Evolutionary conservation across 306 rosid species (phyloP).

Genomic region (Dryas octopetala): DNA sequence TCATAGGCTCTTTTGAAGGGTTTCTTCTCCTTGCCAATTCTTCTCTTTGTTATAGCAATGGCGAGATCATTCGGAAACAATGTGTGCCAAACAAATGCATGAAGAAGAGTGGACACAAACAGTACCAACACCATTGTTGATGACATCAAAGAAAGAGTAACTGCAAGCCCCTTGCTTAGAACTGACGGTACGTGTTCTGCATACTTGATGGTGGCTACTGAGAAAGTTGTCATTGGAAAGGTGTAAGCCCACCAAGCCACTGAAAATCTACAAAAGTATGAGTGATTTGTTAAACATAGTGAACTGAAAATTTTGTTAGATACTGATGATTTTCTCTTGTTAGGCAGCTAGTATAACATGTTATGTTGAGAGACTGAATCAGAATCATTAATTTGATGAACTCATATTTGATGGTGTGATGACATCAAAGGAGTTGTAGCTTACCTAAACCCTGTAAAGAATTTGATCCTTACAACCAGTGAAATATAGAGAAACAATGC

Average conservation of each 20-base stretch:
- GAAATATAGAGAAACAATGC: conserved; percentile 74
- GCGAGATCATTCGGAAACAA: conserved; percentile 87
- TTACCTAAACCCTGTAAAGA: conserved; percentile 88
- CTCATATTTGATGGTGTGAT: background rate
- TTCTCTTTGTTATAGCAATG: conserved; percentile 71
- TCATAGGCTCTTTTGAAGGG: conserved; percentile 69
- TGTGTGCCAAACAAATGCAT: conserved; percentile 72
- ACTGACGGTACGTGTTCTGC: conserved; percentile 74
- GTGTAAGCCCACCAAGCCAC: conserved; percentile 96
- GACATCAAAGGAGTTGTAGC: background rate
- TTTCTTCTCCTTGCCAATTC: conserved; percentile 56
- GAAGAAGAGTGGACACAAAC: conserved; percentile 74
- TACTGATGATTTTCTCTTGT: background rate
- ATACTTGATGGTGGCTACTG: conserved; percentile 73
- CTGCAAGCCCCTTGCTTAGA: conserved; percentile 65
- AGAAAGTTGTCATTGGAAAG: conserved; percentile 78
- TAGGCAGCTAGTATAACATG: background rate
- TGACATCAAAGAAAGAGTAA: conserved; percentile 69
- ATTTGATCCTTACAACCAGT: conserved; percentile 67
- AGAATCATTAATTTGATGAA: too few species aligned
- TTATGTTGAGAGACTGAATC: background rate
- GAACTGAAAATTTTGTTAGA: background rate
- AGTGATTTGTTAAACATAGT: background rate
- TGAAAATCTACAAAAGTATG: conserved; percentile 58
- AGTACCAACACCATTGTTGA: conserved; percentile 63